phyloP scores from a whole-genome alignment of 495 filamentous ascomycete genomes.

The Oidiodendron maius region DNA sequence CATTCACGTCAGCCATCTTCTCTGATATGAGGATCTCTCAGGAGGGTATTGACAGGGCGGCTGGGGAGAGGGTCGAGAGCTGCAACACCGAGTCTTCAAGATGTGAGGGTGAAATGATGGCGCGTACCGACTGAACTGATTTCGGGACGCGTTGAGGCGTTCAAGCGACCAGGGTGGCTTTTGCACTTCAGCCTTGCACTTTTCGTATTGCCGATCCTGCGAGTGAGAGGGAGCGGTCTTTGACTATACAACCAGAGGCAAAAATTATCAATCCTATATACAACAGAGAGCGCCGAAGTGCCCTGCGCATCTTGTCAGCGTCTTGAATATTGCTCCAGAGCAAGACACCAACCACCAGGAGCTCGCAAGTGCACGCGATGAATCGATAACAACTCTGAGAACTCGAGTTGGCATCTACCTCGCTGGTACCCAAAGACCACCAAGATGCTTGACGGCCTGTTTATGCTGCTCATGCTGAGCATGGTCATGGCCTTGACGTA shows the following conservation, averaged over 20 bases:
- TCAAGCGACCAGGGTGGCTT: constrained; percentile 1
- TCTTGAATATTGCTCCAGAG: too few species aligned
- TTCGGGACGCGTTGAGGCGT: constrained; percentile 9
- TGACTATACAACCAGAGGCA: too few species aligned
- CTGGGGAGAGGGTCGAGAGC: too few species aligned
- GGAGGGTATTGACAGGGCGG: too few species aligned
- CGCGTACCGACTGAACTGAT: constrained; percentile 11
- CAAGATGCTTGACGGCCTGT: constrained; percentile 65
- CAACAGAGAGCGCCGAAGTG: too few species aligned
- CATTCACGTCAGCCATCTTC: constrained; percentile 19
- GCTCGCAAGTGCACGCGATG: constrained; percentile 3
- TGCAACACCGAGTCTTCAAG: too few species aligned
- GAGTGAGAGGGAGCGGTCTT: too few species aligned
- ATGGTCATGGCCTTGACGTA: constrained; percentile 94
- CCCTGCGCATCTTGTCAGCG: not conserved
- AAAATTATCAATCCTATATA: too few species aligned
- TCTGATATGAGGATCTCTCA: not conserved
- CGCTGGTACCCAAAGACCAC: constrained; percentile 2
- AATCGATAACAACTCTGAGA: constrained; percentile 1
- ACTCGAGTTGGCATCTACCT: not conserved
- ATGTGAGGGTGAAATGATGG: too few species aligned
- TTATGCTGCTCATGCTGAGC: constrained; percentile 76
- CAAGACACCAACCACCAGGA: not conserved
- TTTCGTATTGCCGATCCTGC: too few species aligned
- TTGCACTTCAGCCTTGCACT: constrained; percentile 11